phyloP scores from a whole-genome alignment of 2,329 filamentous ascomycete genomes.

The Cylindrodendrum hubeiense region DNA sequence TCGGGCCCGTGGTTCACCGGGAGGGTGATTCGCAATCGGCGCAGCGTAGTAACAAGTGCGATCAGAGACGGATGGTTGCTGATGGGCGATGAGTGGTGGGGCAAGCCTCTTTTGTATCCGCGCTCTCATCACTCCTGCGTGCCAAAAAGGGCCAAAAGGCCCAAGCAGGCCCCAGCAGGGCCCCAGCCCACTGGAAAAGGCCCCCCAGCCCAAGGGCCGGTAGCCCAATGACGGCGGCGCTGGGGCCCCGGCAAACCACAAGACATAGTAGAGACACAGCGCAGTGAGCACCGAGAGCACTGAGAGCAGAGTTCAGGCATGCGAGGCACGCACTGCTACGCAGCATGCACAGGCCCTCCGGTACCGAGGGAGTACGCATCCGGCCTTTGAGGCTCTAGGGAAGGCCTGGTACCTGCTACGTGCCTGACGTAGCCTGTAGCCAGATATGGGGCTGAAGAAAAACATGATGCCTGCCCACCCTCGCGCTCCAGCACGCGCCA shows the following conservation, averaged over 20 bases:
- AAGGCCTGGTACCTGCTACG: background rate
- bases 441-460: slow-evolving; percentile 1
- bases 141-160: slow-evolving; percentile 12
- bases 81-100: slow-evolving; percentile 45
- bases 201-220: background rate
- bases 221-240: slow-evolving; percentile 3
- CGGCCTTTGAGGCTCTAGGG: background rate
- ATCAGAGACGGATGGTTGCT: slow-evolving; percentile 42
- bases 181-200: slow-evolving; percentile 6
- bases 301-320: background rate
- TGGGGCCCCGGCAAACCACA: background rate
- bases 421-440: background rate
- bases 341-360: background rate
- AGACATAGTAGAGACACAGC: background rate
- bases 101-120: slow-evolving; percentile 47
- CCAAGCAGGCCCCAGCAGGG: slow-evolving; percentile 3
- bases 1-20: background rate
- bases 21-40: slow-evolving; percentile 17
- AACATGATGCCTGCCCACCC: background rate
- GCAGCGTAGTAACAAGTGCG: slow-evolving; percentile 6
- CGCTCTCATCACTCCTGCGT: slow-evolving; percentile 16
- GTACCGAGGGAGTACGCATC: background rate
- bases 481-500: slow-evolving; percentile 23
- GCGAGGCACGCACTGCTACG: background rate
- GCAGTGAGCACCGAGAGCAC: background rate